These are phyloP conservation scores for Leptomonas seymouri DNA, from an alignment of 208 protist species.

Conservation along the genomic window DNA sequence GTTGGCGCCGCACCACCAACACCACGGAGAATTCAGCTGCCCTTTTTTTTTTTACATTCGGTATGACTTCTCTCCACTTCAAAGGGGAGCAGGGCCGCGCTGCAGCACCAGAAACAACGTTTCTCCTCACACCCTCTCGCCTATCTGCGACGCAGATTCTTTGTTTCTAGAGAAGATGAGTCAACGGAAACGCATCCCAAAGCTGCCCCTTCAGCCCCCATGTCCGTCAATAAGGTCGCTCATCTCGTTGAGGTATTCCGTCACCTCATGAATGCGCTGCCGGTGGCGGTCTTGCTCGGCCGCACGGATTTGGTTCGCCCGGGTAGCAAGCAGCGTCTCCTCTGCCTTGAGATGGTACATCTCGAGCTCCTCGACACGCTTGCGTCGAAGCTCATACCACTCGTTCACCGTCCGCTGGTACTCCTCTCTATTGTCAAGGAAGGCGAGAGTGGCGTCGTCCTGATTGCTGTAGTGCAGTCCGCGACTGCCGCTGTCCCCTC, in stretches of 20 bases:
- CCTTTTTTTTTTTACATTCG: too few relatives aligned
- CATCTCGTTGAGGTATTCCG: slow-evolving; percentile 60
- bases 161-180: too few relatives aligned
- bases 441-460: slow-evolving; percentile 47
- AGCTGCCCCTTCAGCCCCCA: background rate
- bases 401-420: slow-evolving; percentile 80
- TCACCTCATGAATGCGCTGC: slow-evolving; percentile 66
- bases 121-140: too few relatives aligned
- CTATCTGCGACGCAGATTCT: too few relatives aligned
- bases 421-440: slow-evolving; percentile 81
- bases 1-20: too few relatives aligned
- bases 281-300: slow-evolving; percentile 76
- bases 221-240: slow-evolving; percentile 23
- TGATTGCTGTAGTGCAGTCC: slow-evolving; percentile 22
- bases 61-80: too few relatives aligned
- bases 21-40: too few relatives aligned
- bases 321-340: slow-evolving; percentile 60
- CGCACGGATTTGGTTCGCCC: slow-evolving; percentile 45
- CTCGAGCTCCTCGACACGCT: slow-evolving; percentile 79
- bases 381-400: slow-evolving; percentile 80
- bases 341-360: slow-evolving; percentile 70
- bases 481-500: slow-evolving; percentile 33
- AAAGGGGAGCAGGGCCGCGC: too few relatives aligned
- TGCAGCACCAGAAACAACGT: too few relatives aligned
- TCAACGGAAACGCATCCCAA: too few relatives aligned